Conservation (phyloP, 2,329 filamentous ascomycete species). For the Aspergillus proliferans region DNA sequence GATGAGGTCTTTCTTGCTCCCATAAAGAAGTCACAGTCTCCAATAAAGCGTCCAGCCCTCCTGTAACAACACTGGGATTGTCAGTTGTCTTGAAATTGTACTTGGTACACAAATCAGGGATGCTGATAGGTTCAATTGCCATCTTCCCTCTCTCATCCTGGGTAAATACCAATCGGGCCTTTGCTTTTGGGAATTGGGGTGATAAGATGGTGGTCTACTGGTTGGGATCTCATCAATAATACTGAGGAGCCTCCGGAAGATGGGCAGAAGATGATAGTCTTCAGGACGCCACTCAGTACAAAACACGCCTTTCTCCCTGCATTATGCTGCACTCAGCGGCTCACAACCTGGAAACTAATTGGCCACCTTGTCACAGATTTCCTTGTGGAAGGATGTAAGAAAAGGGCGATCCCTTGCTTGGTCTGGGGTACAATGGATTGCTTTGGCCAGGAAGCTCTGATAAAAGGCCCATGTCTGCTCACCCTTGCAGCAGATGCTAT, state of each 20-base stretch:
- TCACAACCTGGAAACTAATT: neutral
- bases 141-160: neutral
- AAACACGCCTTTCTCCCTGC: neutral
- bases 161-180: neutral
- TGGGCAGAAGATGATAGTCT: neutral
- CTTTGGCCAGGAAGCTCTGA: neutral
- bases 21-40: neutral
- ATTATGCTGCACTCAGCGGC: neutral
- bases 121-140: neutral
- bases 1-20: neutral
- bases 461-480: neutral
- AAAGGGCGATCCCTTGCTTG: neutral
- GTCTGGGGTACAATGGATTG: neutral
- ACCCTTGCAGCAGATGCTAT: neutral
- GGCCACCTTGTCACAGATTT: neutral
- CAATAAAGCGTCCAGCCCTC: neutral
- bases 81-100: neutral
- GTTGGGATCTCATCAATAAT: neutral
- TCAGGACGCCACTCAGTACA: neutral
- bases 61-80: neutral
- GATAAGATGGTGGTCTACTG: neutral
- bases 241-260: neutral
- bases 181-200: neutral
- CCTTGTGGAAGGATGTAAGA: neutral
- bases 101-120: neutral